A percentile compares a stretch with the other conserved stretches of the same genome.
Conservation (phyloP, 257 asterid species). For the Thymus mandschuricus region DNA sequence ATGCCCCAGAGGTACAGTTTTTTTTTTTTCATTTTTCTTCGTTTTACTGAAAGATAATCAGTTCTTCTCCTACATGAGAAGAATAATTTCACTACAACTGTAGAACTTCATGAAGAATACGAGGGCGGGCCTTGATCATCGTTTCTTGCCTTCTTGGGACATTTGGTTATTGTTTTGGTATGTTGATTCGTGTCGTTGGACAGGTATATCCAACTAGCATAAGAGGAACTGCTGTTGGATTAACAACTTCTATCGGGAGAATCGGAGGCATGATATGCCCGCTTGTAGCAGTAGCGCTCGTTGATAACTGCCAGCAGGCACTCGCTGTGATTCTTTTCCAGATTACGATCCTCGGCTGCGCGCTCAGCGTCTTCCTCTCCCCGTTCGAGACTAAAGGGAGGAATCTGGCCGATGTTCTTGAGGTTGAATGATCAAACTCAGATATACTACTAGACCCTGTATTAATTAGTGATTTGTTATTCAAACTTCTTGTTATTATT, state of each 20-base stretch:
- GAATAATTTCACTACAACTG: too few species aligned
- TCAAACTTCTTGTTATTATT: not conserved
- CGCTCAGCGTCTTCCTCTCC: constrained; percentile 45
- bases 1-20: constrained; percentile 66
- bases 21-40: not conserved
- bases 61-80: too few species aligned
- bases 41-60: too few species aligned
- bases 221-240: constrained; percentile 65
- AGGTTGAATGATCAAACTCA: constrained; percentile 1
- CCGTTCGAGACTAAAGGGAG: constrained; percentile 53
- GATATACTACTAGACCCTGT: not conserved
- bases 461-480: too few species aligned
- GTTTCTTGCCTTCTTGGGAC: not conserved
- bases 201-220: constrained; percentile 76
- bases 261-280: constrained; percentile 78
- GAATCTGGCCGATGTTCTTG: constrained; percentile 36
- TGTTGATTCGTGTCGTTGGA: not conserved
- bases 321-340: constrained; percentile 57
- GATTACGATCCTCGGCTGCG: constrained; percentile 44
- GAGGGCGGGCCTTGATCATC: too few species aligned
- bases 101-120: too few species aligned
- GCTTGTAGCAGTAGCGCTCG: constrained; percentile 62
- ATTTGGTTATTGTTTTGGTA: not conserved
- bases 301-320: constrained; percentile 55
- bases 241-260: constrained; percentile 57